A percentile compares a stretch with the other conserved stretches of the same genome.
Conservation (phyloP, 1,284 basidiomycete species). For the Lentinula novae-zelandiae region DNA sequence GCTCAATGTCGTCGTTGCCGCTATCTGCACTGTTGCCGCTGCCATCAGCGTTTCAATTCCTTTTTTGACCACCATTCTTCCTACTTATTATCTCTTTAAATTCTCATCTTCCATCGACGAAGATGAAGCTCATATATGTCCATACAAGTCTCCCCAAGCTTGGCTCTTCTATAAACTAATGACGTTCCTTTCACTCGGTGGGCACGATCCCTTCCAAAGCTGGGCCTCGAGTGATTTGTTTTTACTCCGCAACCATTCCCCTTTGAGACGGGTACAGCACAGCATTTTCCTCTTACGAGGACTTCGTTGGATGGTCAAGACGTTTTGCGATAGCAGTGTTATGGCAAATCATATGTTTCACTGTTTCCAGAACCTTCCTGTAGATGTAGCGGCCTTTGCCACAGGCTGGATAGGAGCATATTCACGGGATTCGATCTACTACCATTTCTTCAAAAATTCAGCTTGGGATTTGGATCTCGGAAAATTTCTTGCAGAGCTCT, state of each 20-base stretch:
- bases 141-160: constrained; percentile 14
- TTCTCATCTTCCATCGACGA: not conserved
- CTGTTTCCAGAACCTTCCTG: constrained; percentile 10
- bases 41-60: constrained; percentile 6
- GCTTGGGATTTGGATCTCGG: constrained; percentile 15
- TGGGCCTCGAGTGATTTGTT: constrained; percentile 13
- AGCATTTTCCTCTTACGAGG: constrained; percentile 9
- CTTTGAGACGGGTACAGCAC: not conserved
- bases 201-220: constrained; percentile 4
- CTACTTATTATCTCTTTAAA: constrained; percentile 6
- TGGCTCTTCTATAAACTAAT: constrained; percentile 9
- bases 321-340: constrained; percentile 14
- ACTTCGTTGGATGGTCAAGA: constrained; percentile 13
- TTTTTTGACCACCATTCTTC: constrained; percentile 8
- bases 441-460: constrained; percentile 14
- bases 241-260: constrained; percentile 12
- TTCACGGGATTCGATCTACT: constrained; percentile 12
- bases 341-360: constrained; percentile 16
- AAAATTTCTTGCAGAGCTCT: constrained; percentile 14
- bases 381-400: constrained; percentile 11
- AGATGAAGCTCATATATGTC: constrained; percentile 11
- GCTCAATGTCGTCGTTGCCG: constrained; percentile 4
- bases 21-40: constrained; percentile 5
- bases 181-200: not conserved
- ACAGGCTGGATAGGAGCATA: constrained; percentile 7